phyloP scores from a whole-genome alignment of 2,329 filamentous ascomycete species.

The Cladosporium sp. region DNA sequence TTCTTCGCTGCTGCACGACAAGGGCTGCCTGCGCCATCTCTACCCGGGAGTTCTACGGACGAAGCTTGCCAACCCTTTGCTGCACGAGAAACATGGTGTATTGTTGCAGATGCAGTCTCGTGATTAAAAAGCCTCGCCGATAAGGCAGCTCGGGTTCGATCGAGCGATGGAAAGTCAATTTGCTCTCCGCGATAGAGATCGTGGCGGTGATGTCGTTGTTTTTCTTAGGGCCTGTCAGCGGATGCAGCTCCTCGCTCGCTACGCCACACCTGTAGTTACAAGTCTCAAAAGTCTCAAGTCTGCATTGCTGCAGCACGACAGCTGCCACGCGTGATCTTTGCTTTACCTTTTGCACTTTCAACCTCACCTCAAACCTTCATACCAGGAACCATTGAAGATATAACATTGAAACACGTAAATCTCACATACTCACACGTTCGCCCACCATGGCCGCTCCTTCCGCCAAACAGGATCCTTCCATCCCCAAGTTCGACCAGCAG shows the following conservation, averaged over 20 bases:
- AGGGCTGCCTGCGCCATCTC: neutral
- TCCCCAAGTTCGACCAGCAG: constrained; percentile 31
- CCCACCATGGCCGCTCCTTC: constrained; percentile 21
- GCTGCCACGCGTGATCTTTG: constrained; percentile 11
- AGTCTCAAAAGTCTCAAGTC: neutral
- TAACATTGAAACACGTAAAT: neutral
- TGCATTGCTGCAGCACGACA: neutral
- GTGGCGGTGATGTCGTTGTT: neutral
- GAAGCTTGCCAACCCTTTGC: neutral
- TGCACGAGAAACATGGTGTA: neutral
- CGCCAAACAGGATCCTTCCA: constrained; percentile 22
- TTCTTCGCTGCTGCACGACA: neutral
- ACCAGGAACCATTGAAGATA: neutral
- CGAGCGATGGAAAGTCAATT: neutral
- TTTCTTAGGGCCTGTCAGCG: neutral
- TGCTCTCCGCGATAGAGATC: neutral
- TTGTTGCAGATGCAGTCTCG: neutral
- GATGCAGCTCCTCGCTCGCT: neutral
- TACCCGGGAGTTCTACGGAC: neutral
- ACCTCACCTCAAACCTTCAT: constrained; percentile 1
- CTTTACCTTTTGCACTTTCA: neutral
- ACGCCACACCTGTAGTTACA: neutral
- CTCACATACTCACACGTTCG: neutral
- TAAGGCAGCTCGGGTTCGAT: neutral
- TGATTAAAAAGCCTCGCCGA: neutral